These are phyloP conservation scores for Hirschfeldia incana DNA, from an alignment of 345 rosid genomes.

Conservation along the genomic window DNA sequence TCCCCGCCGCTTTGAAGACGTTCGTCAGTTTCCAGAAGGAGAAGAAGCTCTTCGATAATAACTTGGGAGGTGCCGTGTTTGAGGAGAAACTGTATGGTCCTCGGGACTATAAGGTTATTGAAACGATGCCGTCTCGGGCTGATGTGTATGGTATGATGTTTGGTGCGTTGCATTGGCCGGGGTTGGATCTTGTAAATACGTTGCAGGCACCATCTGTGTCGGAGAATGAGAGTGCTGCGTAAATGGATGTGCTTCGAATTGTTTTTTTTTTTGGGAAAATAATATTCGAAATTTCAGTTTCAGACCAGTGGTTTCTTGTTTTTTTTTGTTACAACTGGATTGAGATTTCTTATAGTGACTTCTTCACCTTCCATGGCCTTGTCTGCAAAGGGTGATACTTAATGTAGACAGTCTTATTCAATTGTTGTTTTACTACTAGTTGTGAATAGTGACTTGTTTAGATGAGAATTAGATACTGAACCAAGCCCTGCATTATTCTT, in stretches of 20 bases:
- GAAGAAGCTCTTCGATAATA: slow-evolving; percentile 65
- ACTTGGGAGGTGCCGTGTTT: slow-evolving; percentile 83
- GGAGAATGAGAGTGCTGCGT: too few species aligned
- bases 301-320: slow-evolving; percentile 22
- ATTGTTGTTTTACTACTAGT: neutral
- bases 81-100: slow-evolving; percentile 85
- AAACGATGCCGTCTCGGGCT: slow-evolving; percentile 73
- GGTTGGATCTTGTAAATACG: slow-evolving; percentile 69
- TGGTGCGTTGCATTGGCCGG: slow-evolving; percentile 73
- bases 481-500: neutral
- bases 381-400: neutral
- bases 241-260: too few species aligned
- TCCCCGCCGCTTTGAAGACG: slow-evolving; percentile 75
- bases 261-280: neutral
- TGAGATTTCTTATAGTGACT: neutral
- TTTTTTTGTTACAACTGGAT: neutral
- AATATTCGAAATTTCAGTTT: neutral
- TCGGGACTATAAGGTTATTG: slow-evolving; percentile 67
- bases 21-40: slow-evolving; percentile 74
- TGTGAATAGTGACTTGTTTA: neutral
- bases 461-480: neutral
- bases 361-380: slow-evolving; percentile 1
- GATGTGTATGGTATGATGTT: slow-evolving; percentile 70
- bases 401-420: neutral
- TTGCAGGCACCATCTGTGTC: slow-evolving; percentile 64